These are phyloP conservation scores for Ascocoryne sarcoides DNA, from an alignment of 2,329 filamentous ascomycete species.

Conservation along the genomic window DNA sequence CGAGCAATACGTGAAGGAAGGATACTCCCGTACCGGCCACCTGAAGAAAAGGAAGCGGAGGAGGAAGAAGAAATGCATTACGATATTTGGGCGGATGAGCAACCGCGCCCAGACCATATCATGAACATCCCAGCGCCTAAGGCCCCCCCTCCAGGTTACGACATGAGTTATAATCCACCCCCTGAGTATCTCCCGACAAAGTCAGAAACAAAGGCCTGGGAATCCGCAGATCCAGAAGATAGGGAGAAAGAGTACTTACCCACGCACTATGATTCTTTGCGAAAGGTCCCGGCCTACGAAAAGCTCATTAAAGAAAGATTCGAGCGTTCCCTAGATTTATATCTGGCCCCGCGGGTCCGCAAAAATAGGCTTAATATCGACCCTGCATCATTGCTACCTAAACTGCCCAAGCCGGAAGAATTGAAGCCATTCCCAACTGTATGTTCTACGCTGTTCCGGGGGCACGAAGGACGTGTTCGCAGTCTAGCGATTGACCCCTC, in stretches of 20 bases:
- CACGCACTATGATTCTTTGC: slow-evolving; percentile 70
- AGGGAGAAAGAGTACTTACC: slow-evolving; percentile 84
- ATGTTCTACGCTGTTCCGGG: slow-evolving; percentile 77
- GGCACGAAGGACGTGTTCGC: slow-evolving; percentile 82
- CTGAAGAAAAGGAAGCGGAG: slow-evolving; percentile 60
- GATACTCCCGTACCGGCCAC: slow-evolving; percentile 81
- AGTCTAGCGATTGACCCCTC: slow-evolving; percentile 77
- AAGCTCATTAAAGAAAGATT: slow-evolving; percentile 92
- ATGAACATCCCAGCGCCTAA: slow-evolving; percentile 97
- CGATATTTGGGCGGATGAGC: slow-evolving; percentile 93
- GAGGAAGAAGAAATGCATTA: slow-evolving; percentile 63
- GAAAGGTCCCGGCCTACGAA: slow-evolving; percentile 87
- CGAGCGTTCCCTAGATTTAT: slow-evolving; percentile 89
- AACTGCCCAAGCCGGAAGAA: slow-evolving; percentile 86
- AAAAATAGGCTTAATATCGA: slow-evolving; percentile 96
- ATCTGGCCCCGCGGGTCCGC: slow-evolving; percentile 83
- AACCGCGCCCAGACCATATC: slow-evolving; percentile 68
- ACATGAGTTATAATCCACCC: slow-evolving; percentile 93
- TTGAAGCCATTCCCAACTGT: slow-evolving; percentile 90
- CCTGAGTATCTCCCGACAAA: slow-evolving; percentile 85
- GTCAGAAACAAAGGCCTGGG: slow-evolving; percentile 78
- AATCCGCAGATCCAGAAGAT: slow-evolving; percentile 80
- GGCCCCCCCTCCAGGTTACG: slow-evolving; percentile 83
- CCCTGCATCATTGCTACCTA: slow-evolving; percentile 82
- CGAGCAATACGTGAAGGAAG: slow-evolving; percentile 90